Percentiles rank a stretch among this genome's conserved stretches.
Evolutionary conservation across 1,284 basidiomycete species (phyloP).

Genomic region (Peniophora sp.): DNA sequence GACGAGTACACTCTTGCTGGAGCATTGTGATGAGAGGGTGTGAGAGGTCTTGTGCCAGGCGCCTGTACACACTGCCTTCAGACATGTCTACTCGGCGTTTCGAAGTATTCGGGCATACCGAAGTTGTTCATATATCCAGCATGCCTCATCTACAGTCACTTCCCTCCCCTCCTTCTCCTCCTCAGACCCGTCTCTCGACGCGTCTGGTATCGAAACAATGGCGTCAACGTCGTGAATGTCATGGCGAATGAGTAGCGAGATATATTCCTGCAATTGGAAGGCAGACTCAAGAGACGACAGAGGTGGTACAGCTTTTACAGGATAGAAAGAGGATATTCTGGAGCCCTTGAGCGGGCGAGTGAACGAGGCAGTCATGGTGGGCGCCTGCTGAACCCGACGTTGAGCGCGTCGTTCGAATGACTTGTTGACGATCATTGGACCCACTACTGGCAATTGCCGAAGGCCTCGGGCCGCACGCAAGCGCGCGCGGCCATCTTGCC

Average conservation of each 20-base stretch:
- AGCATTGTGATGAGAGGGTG: slow-evolving; percentile 85
- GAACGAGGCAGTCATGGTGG: slow-evolving; percentile 26
- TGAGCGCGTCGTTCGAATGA: no score
- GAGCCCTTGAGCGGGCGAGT: slow-evolving; percentile 67
- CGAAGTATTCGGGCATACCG: slow-evolving; percentile 42
- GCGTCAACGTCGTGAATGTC: slow-evolving; percentile 84
- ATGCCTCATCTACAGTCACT: slow-evolving; percentile 64
- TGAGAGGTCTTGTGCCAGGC: slow-evolving; percentile 87
- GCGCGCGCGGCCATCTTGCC: no score
- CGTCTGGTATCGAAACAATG: slow-evolving; percentile 72
- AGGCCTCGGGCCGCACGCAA: no score
- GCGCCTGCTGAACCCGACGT: not conserved
- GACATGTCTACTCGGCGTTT: not conserved
- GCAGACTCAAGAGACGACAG: slow-evolving; percentile 77
- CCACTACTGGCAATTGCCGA: no score
- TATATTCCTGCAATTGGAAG: slow-evolving; percentile 93
- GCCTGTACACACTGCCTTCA: slow-evolving; percentile 36
- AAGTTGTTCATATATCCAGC: slow-evolving; percentile 95
- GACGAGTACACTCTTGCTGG: slow-evolving; percentile 77
- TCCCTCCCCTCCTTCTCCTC: slow-evolving; percentile 36
- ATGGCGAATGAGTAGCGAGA: slow-evolving; percentile 76
- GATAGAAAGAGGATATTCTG: slow-evolving; percentile 70
- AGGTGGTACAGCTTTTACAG: slow-evolving; percentile 57
- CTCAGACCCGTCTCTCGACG: slow-evolving; percentile 25
- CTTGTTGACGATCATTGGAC: no score